Evolutionary conservation across 768 basidiomycete genomes (phyloP), one percentile per base, ranked within the genome.

Genomic region (Mycena olivaceomarginata): DNA sequence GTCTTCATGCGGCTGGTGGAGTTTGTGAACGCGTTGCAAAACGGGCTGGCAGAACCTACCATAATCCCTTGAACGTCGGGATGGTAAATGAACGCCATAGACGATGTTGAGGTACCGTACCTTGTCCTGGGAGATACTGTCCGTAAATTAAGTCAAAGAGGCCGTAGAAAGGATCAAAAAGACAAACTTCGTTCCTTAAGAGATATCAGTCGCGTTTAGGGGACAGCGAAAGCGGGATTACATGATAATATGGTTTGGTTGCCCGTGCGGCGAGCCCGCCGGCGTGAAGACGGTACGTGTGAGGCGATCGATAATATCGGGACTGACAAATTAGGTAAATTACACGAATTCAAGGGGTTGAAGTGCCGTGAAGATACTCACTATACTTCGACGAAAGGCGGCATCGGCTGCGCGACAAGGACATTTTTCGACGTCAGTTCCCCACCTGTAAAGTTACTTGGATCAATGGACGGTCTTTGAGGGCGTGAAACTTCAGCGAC

Each of bases 191-290:
- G 77, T 82, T 76, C n/a, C 15, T 69, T 56, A 78, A 67, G 69
- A 74, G 57, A 40, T 66, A 48, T 77, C 53, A 56, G 56, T 45
- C 39, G 62, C 22, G 62, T 63, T 66, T 39, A 62, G 18, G 56
- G 56, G 70, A 48, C 70, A 70, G 67, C 46, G 41, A 46, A 20
- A 76, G 71, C 45, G 70, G 51, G 75, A 73, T 57, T 40, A 97
- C 80, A 98, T 88, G 74, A 98, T 94, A 75, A 98, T 88, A 85
- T 99, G 97, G 86, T 98, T 99, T 11, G 97, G 96, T 46, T 85
- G 88, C 18, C 88, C 87, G 81, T 95, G 92, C 76, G 93, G 92
- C 71, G 93, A 93, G 57, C 79, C 81, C n/a, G 56, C 56, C 10
- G 56, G 56, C 22, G 85, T 81, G 82, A 97, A 97, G 0, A 86